Conservation (phyloP, 1,139 yeast genomes). For the Debaryomyces sp. region DNA sequence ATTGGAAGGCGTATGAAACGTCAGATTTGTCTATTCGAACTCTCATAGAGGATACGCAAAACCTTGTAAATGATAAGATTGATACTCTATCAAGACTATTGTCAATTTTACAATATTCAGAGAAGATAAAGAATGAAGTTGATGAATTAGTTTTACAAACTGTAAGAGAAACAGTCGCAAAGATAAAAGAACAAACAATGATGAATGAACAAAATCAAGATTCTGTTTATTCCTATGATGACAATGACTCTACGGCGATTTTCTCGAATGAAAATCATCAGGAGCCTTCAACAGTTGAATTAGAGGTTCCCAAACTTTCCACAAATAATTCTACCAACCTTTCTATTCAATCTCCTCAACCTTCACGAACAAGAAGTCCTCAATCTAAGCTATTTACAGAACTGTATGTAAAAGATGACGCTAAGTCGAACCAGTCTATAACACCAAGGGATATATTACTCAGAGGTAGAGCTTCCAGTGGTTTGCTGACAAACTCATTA, state of each 20-base stretch:
- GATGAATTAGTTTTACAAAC: slow-evolving; percentile 69
- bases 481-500: slow-evolving; percentile 19
- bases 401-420: slow-evolving; percentile 38
- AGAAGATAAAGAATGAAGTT: slow-evolving; percentile 78
- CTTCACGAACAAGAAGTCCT: slow-evolving; percentile 35
- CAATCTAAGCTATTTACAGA: slow-evolving; percentile 39
- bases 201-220: slow-evolving; percentile 18
- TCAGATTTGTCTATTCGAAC: slow-evolving; percentile 66
- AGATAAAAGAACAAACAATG: slow-evolving; percentile 47
- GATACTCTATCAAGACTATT: slow-evolving; percentile 76
- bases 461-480: slow-evolving; percentile 27
- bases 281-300: background rate
- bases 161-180: slow-evolving; percentile 65
- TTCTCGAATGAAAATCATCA: background rate
- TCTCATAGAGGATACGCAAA: slow-evolving; percentile 69
- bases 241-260: background rate
- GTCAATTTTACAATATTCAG: slow-evolving; percentile 77
- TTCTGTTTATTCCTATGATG: background rate
- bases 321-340: slow-evolving; percentile 1
- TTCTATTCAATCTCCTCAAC: slow-evolving; percentile 33
- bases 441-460: slow-evolving; percentile 47
- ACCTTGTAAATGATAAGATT: slow-evolving; percentile 63
- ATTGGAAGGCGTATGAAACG: slow-evolving; percentile 58
- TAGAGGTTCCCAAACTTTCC: background rate
- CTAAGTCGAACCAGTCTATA: slow-evolving; percentile 22